A percentile compares a stretch with the other conserved stretches of the same genome.
Conservation (phyloP, 768 basidiomycete genomes). For the Astraeus odoratus region DNA sequence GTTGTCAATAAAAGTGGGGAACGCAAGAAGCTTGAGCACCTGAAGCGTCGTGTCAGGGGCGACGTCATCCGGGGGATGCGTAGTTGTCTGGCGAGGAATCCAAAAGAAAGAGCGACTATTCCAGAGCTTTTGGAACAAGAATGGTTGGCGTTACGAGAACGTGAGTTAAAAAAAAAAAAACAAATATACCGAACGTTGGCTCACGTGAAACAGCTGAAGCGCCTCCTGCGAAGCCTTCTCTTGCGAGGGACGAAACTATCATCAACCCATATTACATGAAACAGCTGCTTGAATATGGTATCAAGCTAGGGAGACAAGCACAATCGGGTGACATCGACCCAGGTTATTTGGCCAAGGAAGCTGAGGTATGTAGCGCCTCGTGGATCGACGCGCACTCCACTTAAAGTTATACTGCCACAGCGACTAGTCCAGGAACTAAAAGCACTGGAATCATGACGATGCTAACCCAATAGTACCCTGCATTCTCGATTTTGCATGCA, state of each 20-base stretch:
- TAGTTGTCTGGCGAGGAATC: constrained; percentile 69
- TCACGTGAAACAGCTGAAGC: constrained; percentile 17
- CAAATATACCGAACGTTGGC: not conserved
- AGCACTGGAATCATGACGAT: constrained; percentile 34
- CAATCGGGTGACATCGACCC: constrained; percentile 35
- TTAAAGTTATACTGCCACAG: constrained; percentile 25
- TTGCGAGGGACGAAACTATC: constrained; percentile 53
- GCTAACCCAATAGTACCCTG: no score
- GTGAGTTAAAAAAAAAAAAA: constrained; percentile 13
- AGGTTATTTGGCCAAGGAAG: constrained; percentile 45
- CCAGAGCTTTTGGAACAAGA: constrained; percentile 77
- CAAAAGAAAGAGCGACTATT: constrained; percentile 83
- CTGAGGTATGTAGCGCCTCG: constrained; percentile 38
- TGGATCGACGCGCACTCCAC: not conserved
- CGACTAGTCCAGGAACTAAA: constrained; percentile 61
- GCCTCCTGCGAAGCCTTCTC: constrained; percentile 25
- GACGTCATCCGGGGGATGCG: constrained; percentile 81
- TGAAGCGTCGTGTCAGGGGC: constrained; percentile 61
- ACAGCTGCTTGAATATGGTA: constrained; percentile 66
- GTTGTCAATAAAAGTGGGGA: constrained; percentile 28
- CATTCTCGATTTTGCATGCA: constrained; percentile 7
- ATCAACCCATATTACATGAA: constrained; percentile 79
- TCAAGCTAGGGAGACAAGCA: constrained; percentile 45
- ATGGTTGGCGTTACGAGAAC: constrained; percentile 59
- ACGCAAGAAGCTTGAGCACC: constrained; percentile 53